Evolutionary conservation across 768 basidiomycete genomes (phyloP).

Genomic region (Lactarius hengduanensis): DNA sequence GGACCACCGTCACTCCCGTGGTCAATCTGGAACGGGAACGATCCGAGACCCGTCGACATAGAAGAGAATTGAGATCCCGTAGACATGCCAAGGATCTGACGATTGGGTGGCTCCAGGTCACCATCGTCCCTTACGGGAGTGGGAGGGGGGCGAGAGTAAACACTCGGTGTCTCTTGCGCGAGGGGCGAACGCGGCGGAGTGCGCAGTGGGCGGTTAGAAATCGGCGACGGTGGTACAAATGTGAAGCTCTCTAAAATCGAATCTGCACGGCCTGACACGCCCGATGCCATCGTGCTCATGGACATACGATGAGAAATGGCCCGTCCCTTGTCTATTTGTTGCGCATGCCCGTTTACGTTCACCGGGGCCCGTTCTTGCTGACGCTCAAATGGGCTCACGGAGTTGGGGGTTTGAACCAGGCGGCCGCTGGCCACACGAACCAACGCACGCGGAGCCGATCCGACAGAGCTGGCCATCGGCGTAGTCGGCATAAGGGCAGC

Average conservation of each 20-base stretch:
- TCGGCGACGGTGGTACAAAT: slow-evolving; percentile 86
- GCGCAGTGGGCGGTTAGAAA: slow-evolving; percentile 74
- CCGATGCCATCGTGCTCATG: slow-evolving; percentile 53
- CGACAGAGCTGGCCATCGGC: slow-evolving; percentile 25
- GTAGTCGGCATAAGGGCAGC: slow-evolving; percentile 30
- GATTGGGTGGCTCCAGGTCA: slow-evolving; percentile 47
- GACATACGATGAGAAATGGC: slow-evolving; percentile 36
- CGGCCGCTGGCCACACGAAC: slow-evolving; percentile 63
- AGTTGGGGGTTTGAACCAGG: slow-evolving; percentile 48
- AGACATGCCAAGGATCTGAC: slow-evolving; percentile 67
- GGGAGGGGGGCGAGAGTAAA: slow-evolving; percentile 3
- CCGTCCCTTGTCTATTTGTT: slow-evolving; percentile 40
- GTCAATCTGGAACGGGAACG: slow-evolving; percentile 87
- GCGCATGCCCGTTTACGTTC: slow-evolving; percentile 57
- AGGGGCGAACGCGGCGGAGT: slow-evolving; percentile 76
- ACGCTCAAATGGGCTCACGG: slow-evolving; percentile 47
- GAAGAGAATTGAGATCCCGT: slow-evolving; percentile 76
- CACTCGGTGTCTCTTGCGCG: slow-evolving; percentile 45
- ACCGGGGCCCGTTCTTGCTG: slow-evolving; percentile 66
- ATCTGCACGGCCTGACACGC: slow-evolving; percentile 69
- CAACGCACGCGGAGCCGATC: slow-evolving; percentile 42
- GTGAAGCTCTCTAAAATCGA: slow-evolving; percentile 87
- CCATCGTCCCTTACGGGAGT: slow-evolving; percentile 20
- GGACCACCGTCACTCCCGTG: slow-evolving; percentile 41
- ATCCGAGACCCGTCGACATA: slow-evolving; percentile 75